Evolutionary conservation across 2,329 filamentous ascomycete genomes (phyloP).

Genomic region (Diaporthe sp.): DNA sequence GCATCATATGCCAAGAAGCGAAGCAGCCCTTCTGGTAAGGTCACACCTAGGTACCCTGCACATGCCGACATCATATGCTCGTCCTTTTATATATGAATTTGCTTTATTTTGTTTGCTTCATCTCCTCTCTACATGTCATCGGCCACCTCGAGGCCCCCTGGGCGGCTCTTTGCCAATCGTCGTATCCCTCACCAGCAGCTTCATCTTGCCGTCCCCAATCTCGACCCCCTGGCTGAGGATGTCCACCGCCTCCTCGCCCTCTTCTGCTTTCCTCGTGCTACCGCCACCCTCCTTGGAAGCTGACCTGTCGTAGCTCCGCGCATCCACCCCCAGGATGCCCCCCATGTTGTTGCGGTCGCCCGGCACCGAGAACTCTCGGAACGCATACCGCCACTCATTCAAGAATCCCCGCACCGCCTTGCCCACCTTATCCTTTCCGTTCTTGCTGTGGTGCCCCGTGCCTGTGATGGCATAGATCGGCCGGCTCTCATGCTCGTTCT

Average conservation of each 20-base stretch:
- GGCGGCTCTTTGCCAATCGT: slow-evolving; percentile 60
- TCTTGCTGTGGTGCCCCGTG: slow-evolving; percentile 97
- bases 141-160: slow-evolving; percentile 63
- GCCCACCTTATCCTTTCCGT: slow-evolving; percentile 98
- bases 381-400: slow-evolving; percentile 96
- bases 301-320: slow-evolving; percentile 76
- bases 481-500: slow-evolving; percentile 79
- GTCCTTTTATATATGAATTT: slow-evolving; percentile 45
- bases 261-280: slow-evolving; percentile 51
- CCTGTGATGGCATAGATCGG: slow-evolving; percentile 97
- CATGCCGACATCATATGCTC: not conserved
- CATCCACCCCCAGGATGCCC: slow-evolving; percentile 80
- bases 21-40: not conserved
- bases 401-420: slow-evolving; percentile 92
- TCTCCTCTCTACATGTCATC: slow-evolving; percentile 36
- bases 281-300: slow-evolving; percentile 59
- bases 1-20: slow-evolving; percentile 8
- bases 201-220: slow-evolving; percentile 77
- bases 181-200: slow-evolving; percentile 71
- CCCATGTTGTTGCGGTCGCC: slow-evolving; percentile 89
- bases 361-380: slow-evolving; percentile 95
- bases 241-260: slow-evolving; percentile 62
- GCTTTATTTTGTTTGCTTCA: slow-evolving; percentile 39
- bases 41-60: not conserved
- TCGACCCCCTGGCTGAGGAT: slow-evolving; percentile 76